Percentiles rank a stretch among this genome's conserved stretches.
These are phyloP conservation scores for Lasiodiplodia sp. DNA, from an alignment of 2,329 filamentous ascomycete species.

Conservation along the genomic window DNA sequence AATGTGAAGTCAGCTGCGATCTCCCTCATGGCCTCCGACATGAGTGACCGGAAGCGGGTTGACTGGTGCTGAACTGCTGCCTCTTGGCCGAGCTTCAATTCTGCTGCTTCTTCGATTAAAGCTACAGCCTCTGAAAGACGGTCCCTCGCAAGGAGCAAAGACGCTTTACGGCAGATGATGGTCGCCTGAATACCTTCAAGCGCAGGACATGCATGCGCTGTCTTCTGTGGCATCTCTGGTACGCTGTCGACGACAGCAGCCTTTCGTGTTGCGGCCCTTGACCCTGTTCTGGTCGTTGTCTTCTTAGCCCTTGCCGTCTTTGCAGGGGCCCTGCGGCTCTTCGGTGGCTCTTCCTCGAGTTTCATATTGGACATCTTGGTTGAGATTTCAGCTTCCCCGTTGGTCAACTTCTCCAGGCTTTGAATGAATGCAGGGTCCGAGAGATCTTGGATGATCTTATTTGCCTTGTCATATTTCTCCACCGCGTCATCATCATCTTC, in stretches of 20 bases:
- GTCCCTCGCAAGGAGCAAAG: constrained; percentile 46
- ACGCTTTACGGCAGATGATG: constrained; percentile 60
- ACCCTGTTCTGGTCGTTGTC: constrained; percentile 31
- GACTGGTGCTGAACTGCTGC: constrained; percentile 60
- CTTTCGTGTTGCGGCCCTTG: constrained; percentile 16
- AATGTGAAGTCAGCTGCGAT: constrained; percentile 84
- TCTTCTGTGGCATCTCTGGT: constrained; percentile 3
- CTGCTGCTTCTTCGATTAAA: constrained; percentile 39
- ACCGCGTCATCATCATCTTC: constrained; percentile 58
- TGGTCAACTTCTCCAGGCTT: constrained; percentile 37
- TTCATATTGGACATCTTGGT: constrained; percentile 53
- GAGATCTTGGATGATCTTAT: constrained; percentile 54
- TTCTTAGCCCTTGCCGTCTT: constrained; percentile 28
- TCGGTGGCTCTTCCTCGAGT: constrained; percentile 38
- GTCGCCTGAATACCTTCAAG: constrained; percentile 54
- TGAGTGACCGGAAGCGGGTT: constrained; percentile 70
- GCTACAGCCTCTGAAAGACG: constrained; percentile 40
- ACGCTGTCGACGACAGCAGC: constrained; percentile 31
- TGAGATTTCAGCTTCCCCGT: constrained; percentile 46
- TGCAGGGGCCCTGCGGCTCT: constrained; percentile 1
- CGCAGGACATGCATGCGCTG: constrained; percentile 47
- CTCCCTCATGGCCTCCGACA: constrained; percentile 72
- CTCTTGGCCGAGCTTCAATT: constrained; percentile 45
- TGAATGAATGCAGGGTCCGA: constrained; percentile 44
- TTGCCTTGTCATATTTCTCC: constrained; percentile 57